Evolutionary conservation across 2,329 filamentous ascomycete species (phyloP).

Genomic region (Metarhizium guizhouense): DNA sequence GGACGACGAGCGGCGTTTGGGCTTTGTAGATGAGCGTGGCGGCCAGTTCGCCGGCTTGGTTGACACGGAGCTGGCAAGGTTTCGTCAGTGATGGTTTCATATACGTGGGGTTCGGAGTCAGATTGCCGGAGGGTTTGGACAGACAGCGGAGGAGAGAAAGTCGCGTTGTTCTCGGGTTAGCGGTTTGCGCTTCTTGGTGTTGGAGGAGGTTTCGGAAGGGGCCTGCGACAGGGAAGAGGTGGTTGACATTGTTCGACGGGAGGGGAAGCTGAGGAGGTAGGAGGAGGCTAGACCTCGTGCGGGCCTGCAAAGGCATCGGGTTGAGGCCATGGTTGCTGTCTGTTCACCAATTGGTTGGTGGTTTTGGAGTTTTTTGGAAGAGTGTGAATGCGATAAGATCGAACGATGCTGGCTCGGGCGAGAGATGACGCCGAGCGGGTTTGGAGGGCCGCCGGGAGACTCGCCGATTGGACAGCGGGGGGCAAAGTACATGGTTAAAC

Average conservation of each 20-base stretch:
- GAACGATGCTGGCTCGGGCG: background rate
- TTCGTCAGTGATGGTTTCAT: constrained; percentile 4
- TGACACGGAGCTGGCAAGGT: constrained; percentile 65
- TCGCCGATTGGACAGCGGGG: background rate
- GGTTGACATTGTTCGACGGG: constrained; percentile 7
- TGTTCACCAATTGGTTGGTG: background rate
- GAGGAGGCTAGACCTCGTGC: constrained; percentile 2
- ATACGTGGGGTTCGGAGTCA: background rate
- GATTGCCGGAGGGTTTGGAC: constrained; percentile 12
- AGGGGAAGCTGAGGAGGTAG: background rate
- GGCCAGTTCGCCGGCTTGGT: constrained; percentile 95
- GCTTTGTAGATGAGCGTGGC: constrained; percentile 89
- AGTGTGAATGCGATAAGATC: background rate
- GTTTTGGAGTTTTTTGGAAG: background rate
- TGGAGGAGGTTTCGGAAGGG: background rate
- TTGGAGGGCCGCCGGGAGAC: no score
- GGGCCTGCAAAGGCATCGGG: constrained; percentile 10
- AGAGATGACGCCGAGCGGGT: background rate
- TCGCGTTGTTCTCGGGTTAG: constrained; percentile 62
- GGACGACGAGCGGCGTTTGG: constrained; percentile 74
- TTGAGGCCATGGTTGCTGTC: constrained; percentile 11
- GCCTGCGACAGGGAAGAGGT: constrained; percentile 1
- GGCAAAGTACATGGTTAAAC: no score
- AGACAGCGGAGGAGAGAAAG: constrained; percentile 66
- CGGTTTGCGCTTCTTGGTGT: constrained; percentile 39